Conservation (phyloP, 768 basidiomycete genomes). For the Cyclocybe cylindracea region DNA sequence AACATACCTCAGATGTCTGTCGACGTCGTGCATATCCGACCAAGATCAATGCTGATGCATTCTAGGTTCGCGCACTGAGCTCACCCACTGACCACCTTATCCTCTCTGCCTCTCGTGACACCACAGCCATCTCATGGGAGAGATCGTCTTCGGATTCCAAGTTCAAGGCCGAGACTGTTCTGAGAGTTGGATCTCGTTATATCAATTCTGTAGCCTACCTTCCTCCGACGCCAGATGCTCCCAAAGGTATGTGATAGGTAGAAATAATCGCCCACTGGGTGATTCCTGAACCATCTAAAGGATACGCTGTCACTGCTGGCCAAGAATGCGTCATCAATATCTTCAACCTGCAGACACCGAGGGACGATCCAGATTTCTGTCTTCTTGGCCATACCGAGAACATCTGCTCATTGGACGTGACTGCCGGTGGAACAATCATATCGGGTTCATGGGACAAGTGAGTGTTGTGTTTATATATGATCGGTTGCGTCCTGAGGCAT, state of each 20-base stretch:
- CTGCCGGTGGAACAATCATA: constrained; percentile 72
- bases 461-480: constrained; percentile 22
- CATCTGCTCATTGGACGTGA: constrained; percentile 81
- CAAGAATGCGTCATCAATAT: constrained; percentile 89
- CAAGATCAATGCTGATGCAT: constrained; percentile 15
- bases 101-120: constrained; percentile 90
- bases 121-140: constrained; percentile 87
- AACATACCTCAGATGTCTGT: constrained; percentile 32
- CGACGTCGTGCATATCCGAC: not conserved
- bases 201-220: constrained; percentile 84
- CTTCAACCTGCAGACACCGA: constrained; percentile 59
- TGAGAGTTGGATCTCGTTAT: constrained; percentile 69
- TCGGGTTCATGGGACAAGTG: constrained; percentile 98
- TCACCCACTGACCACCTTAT: constrained; percentile 77
- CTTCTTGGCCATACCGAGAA: constrained; percentile 90
- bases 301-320: constrained; percentile 84
- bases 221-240: constrained; percentile 64
- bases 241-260: constrained; percentile 53
- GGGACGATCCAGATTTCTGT: constrained; percentile 76
- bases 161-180: constrained; percentile 56
- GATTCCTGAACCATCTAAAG: constrained; percentile 42
- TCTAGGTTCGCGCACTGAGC: constrained; percentile 79
- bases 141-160: constrained; percentile 45
- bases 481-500: constrained; percentile 1
- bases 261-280: constrained; percentile 7